A percentile compares a stretch with the other conserved stretches of the same genome.
Conservation (phyloP, 768 basidiomycete species). For the Royoungia palumana region DNA sequence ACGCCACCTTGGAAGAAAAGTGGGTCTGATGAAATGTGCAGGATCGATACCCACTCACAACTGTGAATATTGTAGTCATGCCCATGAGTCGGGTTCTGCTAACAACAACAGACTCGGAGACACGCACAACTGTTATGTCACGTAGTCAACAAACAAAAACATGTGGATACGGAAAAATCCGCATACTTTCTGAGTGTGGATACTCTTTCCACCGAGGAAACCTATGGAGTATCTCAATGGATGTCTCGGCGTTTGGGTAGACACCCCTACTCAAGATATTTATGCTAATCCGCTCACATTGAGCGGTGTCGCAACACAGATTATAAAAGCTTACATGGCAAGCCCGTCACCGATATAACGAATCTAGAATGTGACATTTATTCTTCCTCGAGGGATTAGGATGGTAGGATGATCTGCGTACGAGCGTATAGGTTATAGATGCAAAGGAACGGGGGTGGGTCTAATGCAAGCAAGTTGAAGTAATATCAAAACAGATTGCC, state of each 20-base stretch:
- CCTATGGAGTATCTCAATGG: constrained; percentile 1
- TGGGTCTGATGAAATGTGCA: neutral
- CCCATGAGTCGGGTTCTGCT: neutral
- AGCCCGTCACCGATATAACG: constrained; percentile 22
- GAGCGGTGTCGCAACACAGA: neutral
- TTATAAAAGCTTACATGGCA: constrained; percentile 11
- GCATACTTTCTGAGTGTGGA: constrained; percentile 8
- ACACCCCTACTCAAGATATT: constrained; percentile 5
- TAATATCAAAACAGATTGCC: neutral
- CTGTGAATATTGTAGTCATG: neutral
- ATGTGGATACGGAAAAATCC: neutral
- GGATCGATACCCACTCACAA: constrained; percentile 7
- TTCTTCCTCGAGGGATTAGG: neutral
- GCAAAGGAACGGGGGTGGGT: constrained; percentile 7
- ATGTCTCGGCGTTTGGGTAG: neutral
- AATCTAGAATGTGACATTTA: constrained; percentile 11
- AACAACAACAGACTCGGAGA: neutral
- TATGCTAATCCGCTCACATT: constrained; percentile 2
- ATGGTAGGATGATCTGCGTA: constrained; percentile 2
- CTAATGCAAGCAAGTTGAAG: constrained; percentile 1
- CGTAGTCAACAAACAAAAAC: neutral
- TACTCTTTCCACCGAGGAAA: constrained; percentile 7
- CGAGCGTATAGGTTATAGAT: constrained; percentile 17
- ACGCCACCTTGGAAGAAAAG: constrained; percentile 7
- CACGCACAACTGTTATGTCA: constrained; percentile 17